Percentiles rank a stretch among this genome's conserved stretches.
Conservation (phyloP, 805 yeast genomes). For the Scheffersomyces stipitis region DNA sequence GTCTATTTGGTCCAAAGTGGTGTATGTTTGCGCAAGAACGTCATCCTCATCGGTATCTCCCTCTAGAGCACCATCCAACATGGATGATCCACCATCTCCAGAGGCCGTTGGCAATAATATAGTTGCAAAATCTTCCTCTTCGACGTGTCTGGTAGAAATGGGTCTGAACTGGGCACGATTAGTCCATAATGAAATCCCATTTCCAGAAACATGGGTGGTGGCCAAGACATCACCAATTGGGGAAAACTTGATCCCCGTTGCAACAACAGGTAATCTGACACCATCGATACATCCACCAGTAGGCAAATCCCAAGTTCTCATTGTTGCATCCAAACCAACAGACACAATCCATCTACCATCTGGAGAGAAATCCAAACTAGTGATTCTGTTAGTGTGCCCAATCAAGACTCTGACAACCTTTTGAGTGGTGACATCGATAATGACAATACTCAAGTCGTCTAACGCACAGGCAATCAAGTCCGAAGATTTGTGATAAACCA, state of each 20-base stretch:
- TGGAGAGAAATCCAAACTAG: constrained; percentile 86
- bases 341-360: constrained; percentile 94
- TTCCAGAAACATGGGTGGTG: constrained; percentile 86
- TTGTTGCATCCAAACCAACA: constrained; percentile 77
- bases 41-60: constrained; percentile 29
- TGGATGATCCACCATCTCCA: constrained; percentile 70
- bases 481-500: constrained; percentile 78
- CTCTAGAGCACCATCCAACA: constrained; percentile 78
- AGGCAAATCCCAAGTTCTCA: constrained; percentile 97
- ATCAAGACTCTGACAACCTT: constrained; percentile 80
- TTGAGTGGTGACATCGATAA: constrained; percentile 79
- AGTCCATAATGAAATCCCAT: constrained; percentile 92
- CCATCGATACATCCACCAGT: constrained; percentile 98
- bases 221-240: constrained; percentile 90
- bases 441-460: constrained; percentile 82
- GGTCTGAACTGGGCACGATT: constrained; percentile 82
- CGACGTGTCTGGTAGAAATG: constrained; percentile 71
- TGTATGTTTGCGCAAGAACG: constrained; percentile 36
- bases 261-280: constrained; percentile 72
- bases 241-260: constrained; percentile 75
- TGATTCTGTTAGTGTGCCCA: constrained; percentile 89
- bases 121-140: constrained; percentile 68
- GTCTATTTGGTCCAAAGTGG: constrained; percentile 62
- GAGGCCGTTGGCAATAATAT: constrained; percentile 71
- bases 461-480: constrained; percentile 83